Evolutionary conservation across 225 moss, liverwort and hornwort species (phyloP), one percentile per base, ranked within the genome.

Genomic region (Lunularia cruciata): DNA sequence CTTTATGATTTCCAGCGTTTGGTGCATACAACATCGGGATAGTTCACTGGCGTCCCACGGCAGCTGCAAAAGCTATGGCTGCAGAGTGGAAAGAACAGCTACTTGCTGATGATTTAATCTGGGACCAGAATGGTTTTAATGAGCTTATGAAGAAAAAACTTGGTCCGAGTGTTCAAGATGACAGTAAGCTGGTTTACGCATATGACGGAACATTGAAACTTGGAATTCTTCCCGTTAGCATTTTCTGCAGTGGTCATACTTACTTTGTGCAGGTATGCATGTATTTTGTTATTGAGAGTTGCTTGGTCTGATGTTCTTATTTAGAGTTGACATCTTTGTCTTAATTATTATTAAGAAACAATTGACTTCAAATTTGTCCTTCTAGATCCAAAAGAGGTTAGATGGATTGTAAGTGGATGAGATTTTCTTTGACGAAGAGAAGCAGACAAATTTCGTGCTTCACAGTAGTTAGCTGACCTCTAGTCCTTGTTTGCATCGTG

Each of bases 201-300:
- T 90, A 87, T 69, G 73, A 75, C 63, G 80, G 80, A 56, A 54
- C 71, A 2, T 64, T 96, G 18, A 90, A 88, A 75, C 75, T 96
- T 66, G 95, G 95, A 42, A 88, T 96, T 60, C 78, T 96, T 52
- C 95, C 95, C 20, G 80, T 96, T 27, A 96, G 95, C 70, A 76
- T 96, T 57, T 96, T 87, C 77, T 92, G 95, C 90, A 96, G 95
- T 59, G 95, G 95, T n/a, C 95, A 96, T 72, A 96, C 95, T 27
- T 96, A 59, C 79, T 96, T 96, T 71, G 83, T 96, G 45, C 95
- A 96, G 93, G 92, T 88, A 76, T 16, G 25, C 8, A 19, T 20
- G 8, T 47, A 34, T 42, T 23, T 6, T 61, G 40, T 39, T 31
- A n/a, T n/a, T n/a, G 2, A 9, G 8, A 45, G 45, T 12, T 57